Conservation (phyloP, 1,284 basidiomycete species). For the Tremellales sp. region DNA sequence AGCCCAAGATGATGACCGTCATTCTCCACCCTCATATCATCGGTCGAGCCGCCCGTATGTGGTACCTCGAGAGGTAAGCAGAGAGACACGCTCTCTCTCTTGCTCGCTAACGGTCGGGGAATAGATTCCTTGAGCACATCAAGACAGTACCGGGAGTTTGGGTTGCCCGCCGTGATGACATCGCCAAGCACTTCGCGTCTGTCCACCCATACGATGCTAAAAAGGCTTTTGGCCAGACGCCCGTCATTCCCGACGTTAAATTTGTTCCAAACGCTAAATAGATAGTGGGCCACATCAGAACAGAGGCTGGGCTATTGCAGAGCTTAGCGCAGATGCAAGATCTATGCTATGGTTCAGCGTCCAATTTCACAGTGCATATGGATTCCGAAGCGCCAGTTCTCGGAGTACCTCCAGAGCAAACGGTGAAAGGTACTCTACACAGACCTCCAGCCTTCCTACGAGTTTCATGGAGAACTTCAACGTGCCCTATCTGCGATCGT, state of each 20-base stretch:
- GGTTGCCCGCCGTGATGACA: slow-evolving; percentile 7
- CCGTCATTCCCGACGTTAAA: slow-evolving; percentile 3
- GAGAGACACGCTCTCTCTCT: neutral
- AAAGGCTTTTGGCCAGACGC: slow-evolving; percentile 5
- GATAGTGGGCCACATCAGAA: too few relatives aligned
- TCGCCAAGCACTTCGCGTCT: slow-evolving; percentile 6
- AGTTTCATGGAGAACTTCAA: too few relatives aligned
- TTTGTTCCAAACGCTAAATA: too few relatives aligned
- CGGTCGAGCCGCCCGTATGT: slow-evolving; percentile 8
- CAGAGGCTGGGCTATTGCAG: too few relatives aligned
- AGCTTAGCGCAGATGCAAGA: too few relatives aligned
- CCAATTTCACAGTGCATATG: too few relatives aligned
- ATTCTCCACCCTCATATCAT: slow-evolving; percentile 8
- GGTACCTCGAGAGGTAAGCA: slow-evolving; percentile 8
- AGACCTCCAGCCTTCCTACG: too few relatives aligned
- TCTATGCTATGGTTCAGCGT: too few relatives aligned
- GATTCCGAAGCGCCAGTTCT: too few relatives aligned
- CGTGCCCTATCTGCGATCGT: too few relatives aligned
- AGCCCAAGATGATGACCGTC: slow-evolving; percentile 6
- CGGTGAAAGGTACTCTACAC: too few relatives aligned
- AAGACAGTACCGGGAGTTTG: slow-evolving; percentile 5
- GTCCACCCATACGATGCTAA: slow-evolving; percentile 5
- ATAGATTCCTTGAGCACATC: slow-evolving; percentile 8
- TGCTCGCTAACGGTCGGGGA: neutral
- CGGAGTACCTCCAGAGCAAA: too few relatives aligned